These are phyloP conservation scores for Zygosaccharomyces pseudorouxii DNA, from an alignment of 805 yeast genomes.

Conservation along the genomic window DNA sequence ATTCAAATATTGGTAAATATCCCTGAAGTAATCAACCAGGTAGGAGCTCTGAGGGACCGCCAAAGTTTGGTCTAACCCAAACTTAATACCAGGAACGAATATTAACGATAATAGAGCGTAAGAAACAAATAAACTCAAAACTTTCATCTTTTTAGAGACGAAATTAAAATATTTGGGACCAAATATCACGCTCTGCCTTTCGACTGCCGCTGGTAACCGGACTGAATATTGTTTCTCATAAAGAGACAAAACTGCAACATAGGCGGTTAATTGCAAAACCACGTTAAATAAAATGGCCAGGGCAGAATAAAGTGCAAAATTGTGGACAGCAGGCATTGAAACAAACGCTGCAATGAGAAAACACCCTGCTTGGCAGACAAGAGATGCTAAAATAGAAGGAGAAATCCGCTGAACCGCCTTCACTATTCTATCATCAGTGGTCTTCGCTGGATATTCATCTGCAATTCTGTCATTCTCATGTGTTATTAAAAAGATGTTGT, in stretches of 20 bases:
- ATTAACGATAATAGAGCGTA: slow-evolving; percentile 69
- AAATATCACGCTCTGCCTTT: slow-evolving; percentile 1
- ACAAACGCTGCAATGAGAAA: slow-evolving; percentile 76
- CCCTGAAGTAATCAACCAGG: slow-evolving; percentile 72
- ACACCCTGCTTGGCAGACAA: slow-evolving; percentile 73
- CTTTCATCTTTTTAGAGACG: slow-evolving; percentile 46
- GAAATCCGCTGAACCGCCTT: slow-evolving; percentile 70
- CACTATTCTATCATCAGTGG: slow-evolving; percentile 56
- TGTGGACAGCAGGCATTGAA: slow-evolving; percentile 92
- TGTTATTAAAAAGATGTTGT: slow-evolving; percentile 80
- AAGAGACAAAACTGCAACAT: slow-evolving; percentile 59
- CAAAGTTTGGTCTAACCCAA: slow-evolving; percentile 85
- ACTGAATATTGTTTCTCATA: slow-evolving; percentile 22
- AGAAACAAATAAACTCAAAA: slow-evolving; percentile 51
- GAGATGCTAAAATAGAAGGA: slow-evolving; percentile 78
- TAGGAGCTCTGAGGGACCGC: slow-evolving; percentile 86
- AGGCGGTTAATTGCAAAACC: slow-evolving; percentile 72
- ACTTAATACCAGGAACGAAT: slow-evolving; percentile 59
- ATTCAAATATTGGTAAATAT: slow-evolving; percentile 64
- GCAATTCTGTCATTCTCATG: slow-evolving; percentile 66
- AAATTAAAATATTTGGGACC: slow-evolving; percentile 37
- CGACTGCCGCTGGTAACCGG: slow-evolving; percentile 1
- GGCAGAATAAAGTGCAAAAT: slow-evolving; percentile 88
- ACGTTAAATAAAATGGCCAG: slow-evolving; percentile 79
- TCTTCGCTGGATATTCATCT: slow-evolving; percentile 42